Evolutionary conservation across 1,139 yeast genomes (phyloP).

Genomic region (Waltiozyma sp.): DNA sequence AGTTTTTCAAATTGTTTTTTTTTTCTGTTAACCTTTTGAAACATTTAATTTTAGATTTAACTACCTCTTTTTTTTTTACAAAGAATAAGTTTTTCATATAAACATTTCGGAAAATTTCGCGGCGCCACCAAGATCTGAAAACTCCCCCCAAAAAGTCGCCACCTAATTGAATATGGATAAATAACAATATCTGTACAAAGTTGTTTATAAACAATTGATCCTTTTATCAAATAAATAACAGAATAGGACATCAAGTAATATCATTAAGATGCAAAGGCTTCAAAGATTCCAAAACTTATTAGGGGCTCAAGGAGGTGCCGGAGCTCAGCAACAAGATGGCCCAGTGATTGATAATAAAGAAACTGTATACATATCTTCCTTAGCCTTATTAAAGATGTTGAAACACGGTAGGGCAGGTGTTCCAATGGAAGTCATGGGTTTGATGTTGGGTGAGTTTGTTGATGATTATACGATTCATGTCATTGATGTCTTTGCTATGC

Average conservation of each 20-base stretch:
- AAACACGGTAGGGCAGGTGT: conserved; percentile 99
- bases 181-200: not conserved
- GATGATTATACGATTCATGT: conserved; percentile 97
- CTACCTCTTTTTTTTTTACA: too few relatives aligned
- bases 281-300: conserved; percentile 67
- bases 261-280: conserved; percentile 50
- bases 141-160: not conserved
- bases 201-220: too few relatives aligned
- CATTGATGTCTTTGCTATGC: conserved; percentile 98
- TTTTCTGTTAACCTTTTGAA: too few relatives aligned
- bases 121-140: not conserved
- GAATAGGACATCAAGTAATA: not conserved
- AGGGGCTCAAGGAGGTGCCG: conserved; percentile 52
- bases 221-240: too few relatives aligned
- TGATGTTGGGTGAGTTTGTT: conserved; percentile 96
- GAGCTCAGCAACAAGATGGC: conserved; percentile 51
- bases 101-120: not conserved
- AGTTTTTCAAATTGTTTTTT: too few relatives aligned
- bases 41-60: too few relatives aligned
- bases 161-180: not conserved
- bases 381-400: conserved; percentile 91
- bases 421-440: conserved; percentile 99
- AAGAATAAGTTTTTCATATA: too few relatives aligned
- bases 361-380: conserved; percentile 90
- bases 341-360: conserved; percentile 91